These are phyloP conservation scores for Scutellaria galericulata DNA, from an alignment of 257 asterid genomes.

Conservation along the genomic window DNA sequence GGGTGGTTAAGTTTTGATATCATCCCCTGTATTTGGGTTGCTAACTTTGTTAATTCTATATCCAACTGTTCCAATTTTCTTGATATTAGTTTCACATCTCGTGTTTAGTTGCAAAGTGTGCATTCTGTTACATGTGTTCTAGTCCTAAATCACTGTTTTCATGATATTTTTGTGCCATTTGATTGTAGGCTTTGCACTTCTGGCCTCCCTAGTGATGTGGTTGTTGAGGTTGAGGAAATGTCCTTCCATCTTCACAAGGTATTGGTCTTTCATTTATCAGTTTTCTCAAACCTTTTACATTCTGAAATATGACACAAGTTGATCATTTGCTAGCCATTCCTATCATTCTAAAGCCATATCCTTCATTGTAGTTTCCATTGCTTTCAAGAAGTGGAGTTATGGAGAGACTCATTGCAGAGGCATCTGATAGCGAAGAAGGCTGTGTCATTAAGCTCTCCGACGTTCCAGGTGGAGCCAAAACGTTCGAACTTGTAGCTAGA, in stretches of 20 bases:
- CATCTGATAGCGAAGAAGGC: slow-evolving; percentile 69
- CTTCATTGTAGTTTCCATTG: slow-evolving; percentile 77
- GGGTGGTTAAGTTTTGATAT: neutral
- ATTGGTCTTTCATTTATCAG: slow-evolving; percentile 8
- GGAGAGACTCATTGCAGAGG: slow-evolving; percentile 84
- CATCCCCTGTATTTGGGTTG: neutral
- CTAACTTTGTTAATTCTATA: neutral
- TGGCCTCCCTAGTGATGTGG: slow-evolving; percentile 94
- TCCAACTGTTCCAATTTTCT: neutral
- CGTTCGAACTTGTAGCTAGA: slow-evolving; percentile 90
- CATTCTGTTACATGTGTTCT: neutral
- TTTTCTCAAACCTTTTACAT: neutral
- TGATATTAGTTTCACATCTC: neutral
- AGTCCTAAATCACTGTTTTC: slow-evolving; percentile 4
- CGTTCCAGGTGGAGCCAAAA: slow-evolving; percentile 87
- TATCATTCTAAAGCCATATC: slow-evolving; percentile 18
- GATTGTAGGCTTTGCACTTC: slow-evolving; percentile 85
- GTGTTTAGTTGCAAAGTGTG: neutral
- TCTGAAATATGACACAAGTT: neutral
- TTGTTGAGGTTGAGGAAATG: slow-evolving; percentile 94
- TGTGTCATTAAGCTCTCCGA: slow-evolving; percentile 61
- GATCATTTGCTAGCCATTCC: neutral
- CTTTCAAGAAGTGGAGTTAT: slow-evolving; percentile 92
- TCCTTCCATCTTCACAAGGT: slow-evolving; percentile 99
- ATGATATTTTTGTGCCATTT: slow-evolving; percentile 14